These are phyloP conservation scores for Pythium monospermum DNA, from an alignment of 352 stramenopile genomes.

Conservation along the genomic window DNA sequence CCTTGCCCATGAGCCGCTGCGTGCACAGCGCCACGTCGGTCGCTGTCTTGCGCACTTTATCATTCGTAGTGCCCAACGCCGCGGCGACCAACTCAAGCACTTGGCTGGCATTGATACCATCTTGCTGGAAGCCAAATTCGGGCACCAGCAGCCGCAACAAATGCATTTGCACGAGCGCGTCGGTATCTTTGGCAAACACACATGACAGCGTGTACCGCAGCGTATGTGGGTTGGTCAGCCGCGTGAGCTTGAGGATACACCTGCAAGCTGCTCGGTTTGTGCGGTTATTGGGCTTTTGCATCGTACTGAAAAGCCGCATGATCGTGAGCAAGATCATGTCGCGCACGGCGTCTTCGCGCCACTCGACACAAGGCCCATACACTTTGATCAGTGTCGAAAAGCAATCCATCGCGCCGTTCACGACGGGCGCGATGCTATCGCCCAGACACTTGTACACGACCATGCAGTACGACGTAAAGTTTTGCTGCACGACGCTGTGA, in stretches of 20 bases:
- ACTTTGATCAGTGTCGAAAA: constrained; percentile 70
- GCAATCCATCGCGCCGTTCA: constrained; percentile 66
- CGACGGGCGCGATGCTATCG: constrained; percentile 70
- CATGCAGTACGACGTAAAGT: constrained; percentile 62
- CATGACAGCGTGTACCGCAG: constrained; percentile 71
- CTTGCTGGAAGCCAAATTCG: constrained; percentile 71
- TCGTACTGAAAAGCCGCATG: constrained; percentile 51
- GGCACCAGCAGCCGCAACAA: constrained; percentile 66
- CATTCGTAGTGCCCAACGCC: constrained; percentile 52
- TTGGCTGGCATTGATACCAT: constrained; percentile 52
- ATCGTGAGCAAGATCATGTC: constrained; percentile 63
- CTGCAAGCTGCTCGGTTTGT: constrained; percentile 73
- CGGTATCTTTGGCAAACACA: constrained; percentile 63
- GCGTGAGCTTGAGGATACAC: constrained; percentile 68
- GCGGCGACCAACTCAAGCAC: constrained; percentile 45
- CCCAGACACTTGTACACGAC: constrained; percentile 50
- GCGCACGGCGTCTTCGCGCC: constrained; percentile 52
- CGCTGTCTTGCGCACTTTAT: constrained; percentile 66
- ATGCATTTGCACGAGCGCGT: constrained; percentile 78
- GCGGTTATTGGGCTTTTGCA: constrained; percentile 76
- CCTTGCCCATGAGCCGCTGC: constrained; percentile 68
- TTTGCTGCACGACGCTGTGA: constrained; percentile 48
- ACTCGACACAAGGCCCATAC: constrained; percentile 70
- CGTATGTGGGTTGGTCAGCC: constrained; percentile 56
- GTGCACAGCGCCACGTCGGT: constrained; percentile 76